Percentiles rank a stretch among this genome's conserved stretches.
Conservation (phyloP, 768 basidiomycete genomes). For the Suillus variegatus region DNA sequence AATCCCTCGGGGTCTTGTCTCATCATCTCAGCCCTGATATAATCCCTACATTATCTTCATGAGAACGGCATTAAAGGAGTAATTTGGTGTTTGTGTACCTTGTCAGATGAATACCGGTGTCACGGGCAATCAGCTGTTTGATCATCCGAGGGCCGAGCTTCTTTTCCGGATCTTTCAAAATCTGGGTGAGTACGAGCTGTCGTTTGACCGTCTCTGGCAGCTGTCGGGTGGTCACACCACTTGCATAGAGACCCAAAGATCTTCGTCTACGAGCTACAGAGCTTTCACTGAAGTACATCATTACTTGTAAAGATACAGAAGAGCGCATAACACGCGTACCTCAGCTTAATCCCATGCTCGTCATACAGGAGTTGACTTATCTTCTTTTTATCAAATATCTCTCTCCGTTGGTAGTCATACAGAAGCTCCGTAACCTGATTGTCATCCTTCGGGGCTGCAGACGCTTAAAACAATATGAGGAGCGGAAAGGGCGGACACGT, state of each 20-base stretch:
- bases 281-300: conserved; percentile 25
- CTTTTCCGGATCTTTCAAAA: conserved; percentile 34
- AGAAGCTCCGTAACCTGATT: conserved; percentile 18
- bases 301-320: neutral
- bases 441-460: conserved; percentile 27
- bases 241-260: conserved; percentile 30
- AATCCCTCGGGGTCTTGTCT: conserved; percentile 15
- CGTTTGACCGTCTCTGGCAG: conserved; percentile 31
- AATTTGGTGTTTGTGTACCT: conserved; percentile 17
- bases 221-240: conserved; percentile 29
- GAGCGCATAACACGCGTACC: conserved; percentile 22
- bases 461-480: neutral
- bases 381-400: conserved; percentile 26
- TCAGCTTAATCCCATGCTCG: conserved; percentile 32
- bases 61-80: neutral
- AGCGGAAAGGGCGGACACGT: conserved; percentile 14
- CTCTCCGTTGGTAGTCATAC: conserved; percentile 26
- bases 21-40: conserved; percentile 16
- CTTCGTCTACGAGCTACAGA: conserved; percentile 29
- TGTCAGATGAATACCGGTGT: conserved; percentile 35
- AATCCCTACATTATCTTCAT: conserved; percentile 11
- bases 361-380: conserved; percentile 26
- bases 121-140: conserved; percentile 30
- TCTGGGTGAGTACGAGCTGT: conserved; percentile 36
- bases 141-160: conserved; percentile 29